These are phyloP conservation scores for Penicillium sp. DNA, from an alignment of 2,329 filamentous ascomycete species.

Conservation along the genomic window DNA sequence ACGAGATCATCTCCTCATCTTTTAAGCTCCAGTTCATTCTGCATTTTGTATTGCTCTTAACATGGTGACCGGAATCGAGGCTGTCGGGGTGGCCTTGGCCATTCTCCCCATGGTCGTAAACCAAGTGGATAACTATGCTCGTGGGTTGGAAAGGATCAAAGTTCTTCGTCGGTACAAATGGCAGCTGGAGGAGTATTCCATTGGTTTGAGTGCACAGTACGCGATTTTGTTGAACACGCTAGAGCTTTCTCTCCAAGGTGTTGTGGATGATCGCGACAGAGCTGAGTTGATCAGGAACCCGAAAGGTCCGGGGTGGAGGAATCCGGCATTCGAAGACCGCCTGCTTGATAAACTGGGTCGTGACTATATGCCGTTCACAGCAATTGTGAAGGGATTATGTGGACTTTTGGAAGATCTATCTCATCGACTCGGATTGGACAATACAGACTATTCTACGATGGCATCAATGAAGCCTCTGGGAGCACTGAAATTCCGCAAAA, in stretches of 20 bases:
- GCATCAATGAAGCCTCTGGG: no score
- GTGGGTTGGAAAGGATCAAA: constrained; percentile 19
- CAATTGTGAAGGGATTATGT: no score
- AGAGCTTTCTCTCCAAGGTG: constrained; percentile 4
- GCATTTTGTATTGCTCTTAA: no score
- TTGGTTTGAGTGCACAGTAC: constrained; percentile 4
- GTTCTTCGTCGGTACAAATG: constrained; percentile 12
- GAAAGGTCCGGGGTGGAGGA: neutral
- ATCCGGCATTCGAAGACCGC: neutral
- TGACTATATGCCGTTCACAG: constrained; percentile 3
- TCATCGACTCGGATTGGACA: no score
- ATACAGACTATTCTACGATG: no score
- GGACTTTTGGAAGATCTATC: no score
- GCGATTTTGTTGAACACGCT: constrained; percentile 11
- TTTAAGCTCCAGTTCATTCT: no score
- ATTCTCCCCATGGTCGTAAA: constrained; percentile 27
- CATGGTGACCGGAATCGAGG: constrained; percentile 12
- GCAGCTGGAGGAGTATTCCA: constrained; percentile 11
- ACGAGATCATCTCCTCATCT: no score
- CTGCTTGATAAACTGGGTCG: constrained; percentile 1
- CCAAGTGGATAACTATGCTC: constrained; percentile 21
- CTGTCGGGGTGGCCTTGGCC: constrained; percentile 19
- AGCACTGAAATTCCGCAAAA: constrained; percentile 7
- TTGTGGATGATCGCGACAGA: constrained; percentile 7
- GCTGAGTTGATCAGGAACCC: constrained; percentile 8